Base-by-base conservation (phyloP, 768 basidiomycete genomes). In the Mycena latifolia region DNA sequence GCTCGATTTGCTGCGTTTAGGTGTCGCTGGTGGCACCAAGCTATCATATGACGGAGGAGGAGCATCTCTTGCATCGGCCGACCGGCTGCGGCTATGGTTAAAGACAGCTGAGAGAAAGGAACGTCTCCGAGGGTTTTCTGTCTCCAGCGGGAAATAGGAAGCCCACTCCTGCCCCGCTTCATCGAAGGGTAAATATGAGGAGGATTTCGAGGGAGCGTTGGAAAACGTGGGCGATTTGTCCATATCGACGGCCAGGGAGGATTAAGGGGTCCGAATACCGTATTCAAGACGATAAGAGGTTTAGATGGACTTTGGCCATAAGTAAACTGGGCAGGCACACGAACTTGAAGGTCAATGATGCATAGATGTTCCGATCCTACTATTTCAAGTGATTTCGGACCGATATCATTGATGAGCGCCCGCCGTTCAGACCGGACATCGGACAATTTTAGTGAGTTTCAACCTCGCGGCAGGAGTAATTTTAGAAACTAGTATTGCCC, bases 101-200 rank as follows among this genome's bases (percentile, higher is more conserved):
- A 69, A 63, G 48, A 63, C 60, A 6, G 55, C 48, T 8, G 68
- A 63, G 17, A 69, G 52, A 29, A 69, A 66, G 20, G 64, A 69
- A 15, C 56, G 55, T 63, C 55, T 52, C 20, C 54, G 57, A 17
- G 55, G 22, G 20, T 15, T 33, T 24, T 60, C 58, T 25, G 41
- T 18, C 25, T 63, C 55, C 12, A 29, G 3, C 11, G 55, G 17
- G 28, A 55, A 55, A 61, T 60, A 50, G 6, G 58, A 54, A 11
- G 58, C 31, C n/a, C 53, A 60, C 33, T 35, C 14, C n/a, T n/a
- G n/a, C n/a, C n/a, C n/a, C n/a, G n/a, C 33, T 7, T 35, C 33
- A 35, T 35, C 33, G 33, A 35, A 14, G 33, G 33, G 33, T 35
- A n/a, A n/a, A n/a, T n/a, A n/a, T n/a, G n/a, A n/a, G n/a, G n/a